A percentile compares a stretch with the other conserved stretches of the same genome.
These are phyloP conservation scores for Corymbia calophylla DNA, from an alignment of 441 rosid genomes.

Conservation along the genomic window DNA sequence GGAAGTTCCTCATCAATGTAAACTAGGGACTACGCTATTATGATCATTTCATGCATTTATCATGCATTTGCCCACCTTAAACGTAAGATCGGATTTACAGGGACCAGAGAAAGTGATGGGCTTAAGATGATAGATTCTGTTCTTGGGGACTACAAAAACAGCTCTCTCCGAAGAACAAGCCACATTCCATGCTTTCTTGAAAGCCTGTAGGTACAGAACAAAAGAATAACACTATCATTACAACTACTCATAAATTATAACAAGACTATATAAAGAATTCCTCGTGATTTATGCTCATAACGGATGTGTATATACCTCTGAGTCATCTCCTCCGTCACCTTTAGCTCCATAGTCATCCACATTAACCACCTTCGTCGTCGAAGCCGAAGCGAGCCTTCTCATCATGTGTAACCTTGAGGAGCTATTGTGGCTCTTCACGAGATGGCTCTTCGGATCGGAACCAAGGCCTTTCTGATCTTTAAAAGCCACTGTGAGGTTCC, in stretches of 20 bases:
- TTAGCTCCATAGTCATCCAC: slow-evolving; percentile 74
- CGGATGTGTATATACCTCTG: slow-evolving; percentile 30
- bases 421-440: neutral
- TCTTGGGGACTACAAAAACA: slow-evolving; percentile 41
- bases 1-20: neutral
- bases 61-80: slow-evolving; percentile 26
- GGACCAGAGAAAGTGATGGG: slow-evolving; percentile 77
- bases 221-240: neutral
- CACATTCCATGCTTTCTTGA: slow-evolving; percentile 63
- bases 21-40: neutral
- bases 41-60: neutral
- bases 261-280: neutral
- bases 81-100: slow-evolving; percentile 40
- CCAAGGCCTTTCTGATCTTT: neutral
- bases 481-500: neutral
- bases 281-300: neutral
- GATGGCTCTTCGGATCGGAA: neutral
- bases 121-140: slow-evolving; percentile 44
- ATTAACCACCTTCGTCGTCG: slow-evolving; percentile 16
- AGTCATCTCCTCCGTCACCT: slow-evolving; percentile 64
- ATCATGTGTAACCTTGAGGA: neutral
- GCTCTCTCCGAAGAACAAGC: slow-evolving; percentile 52
- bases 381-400: neutral
- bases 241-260: neutral
- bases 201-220: slow-evolving; percentile 42